Base-by-base conservation (phyloP, 1,284 basidiomycete genomes). In the Apiotrichum brassicae region DNA sequence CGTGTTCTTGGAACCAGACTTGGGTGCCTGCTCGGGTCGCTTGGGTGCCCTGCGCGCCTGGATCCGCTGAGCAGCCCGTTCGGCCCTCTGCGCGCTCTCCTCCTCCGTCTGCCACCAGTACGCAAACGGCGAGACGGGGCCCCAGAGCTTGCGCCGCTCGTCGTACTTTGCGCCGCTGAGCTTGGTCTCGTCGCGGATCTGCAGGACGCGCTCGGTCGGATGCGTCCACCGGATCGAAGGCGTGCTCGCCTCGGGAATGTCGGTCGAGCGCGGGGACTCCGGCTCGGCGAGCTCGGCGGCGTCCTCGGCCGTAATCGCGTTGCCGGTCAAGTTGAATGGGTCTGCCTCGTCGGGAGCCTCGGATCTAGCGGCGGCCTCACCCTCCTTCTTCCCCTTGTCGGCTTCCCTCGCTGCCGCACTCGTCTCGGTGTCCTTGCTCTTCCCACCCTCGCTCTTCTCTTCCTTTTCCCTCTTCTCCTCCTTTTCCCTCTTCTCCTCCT, bases 81-180 rank as follows among this genome's bases (percentile, higher is more conserved):
- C n/a, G n/a, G n/a, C n/a, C n/a, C n/a, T n/a, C n/a, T 30, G 25
- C 26, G n/a, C 7, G 28, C 40, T 32, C 22, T 14, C 3, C 32
- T 22, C 11, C 43, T 44, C 43, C 5, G 22, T 3, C 23, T 16
- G 4, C 32, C 22, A 35, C 22, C 22, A 44, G 18, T 12, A 25
- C 14, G 23, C 6, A 12, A 13, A 8, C 4, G 5, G 22, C 22
- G 33, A 13, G n/a, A 6, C 28, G 16, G 6, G 6, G 20, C 46
- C 51, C 61, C 61, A 68, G 12, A 30, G 22, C 43, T 35, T 47
- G 34, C 58, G 57, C 19, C 63, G 51, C 49, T 54, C 43, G 32
- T 59, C 48, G 60, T 68, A 71, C 26, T 28, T 59, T 32, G 34
- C 41, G 13, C 64, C 70, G 43, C 60, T 68, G 38, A 54, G 50